Conservation (phyloP, 352 stramenopile species). For the Hyaloperonospora arabidopsidis region DNA sequence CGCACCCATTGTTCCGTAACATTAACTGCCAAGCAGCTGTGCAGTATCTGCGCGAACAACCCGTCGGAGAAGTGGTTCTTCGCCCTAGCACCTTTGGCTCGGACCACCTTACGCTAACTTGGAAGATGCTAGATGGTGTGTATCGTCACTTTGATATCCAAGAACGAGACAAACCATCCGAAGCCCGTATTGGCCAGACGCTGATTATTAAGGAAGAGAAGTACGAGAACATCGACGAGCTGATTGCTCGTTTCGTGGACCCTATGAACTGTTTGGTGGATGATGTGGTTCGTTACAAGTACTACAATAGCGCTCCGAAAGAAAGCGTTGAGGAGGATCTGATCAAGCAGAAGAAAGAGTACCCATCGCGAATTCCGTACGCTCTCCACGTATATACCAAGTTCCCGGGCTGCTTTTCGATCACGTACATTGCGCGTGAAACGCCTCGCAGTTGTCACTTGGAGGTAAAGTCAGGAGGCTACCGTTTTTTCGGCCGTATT, state of each 20-base stretch:
- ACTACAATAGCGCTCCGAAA: constrained; percentile 61
- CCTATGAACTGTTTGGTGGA: constrained; percentile 86
- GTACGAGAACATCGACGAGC: constrained; percentile 84
- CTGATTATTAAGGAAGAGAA: constrained; percentile 83
- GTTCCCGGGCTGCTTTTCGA: constrained; percentile 85
- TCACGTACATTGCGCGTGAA: constrained; percentile 80
- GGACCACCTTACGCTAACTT: constrained; percentile 82
- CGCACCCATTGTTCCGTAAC: constrained; percentile 80
- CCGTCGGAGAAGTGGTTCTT: constrained; percentile 79
- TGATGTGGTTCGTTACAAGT: constrained; percentile 83
- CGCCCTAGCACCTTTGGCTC: constrained; percentile 74
- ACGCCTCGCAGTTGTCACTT: constrained; percentile 82
- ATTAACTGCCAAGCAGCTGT: constrained; percentile 80
- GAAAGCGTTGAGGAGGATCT: constrained; percentile 80
- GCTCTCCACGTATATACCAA: constrained; percentile 79
- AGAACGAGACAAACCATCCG: constrained; percentile 82
- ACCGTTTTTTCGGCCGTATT: constrained; percentile 83
- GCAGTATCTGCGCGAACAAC: constrained; percentile 71
- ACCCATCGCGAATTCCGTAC: constrained; percentile 78
- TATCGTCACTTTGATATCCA: constrained; percentile 86
- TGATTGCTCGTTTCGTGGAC: constrained; percentile 83
- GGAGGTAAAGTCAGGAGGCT: constrained; percentile 79
- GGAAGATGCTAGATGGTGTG: constrained; percentile 83
- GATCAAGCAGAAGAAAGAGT: constrained; percentile 85
- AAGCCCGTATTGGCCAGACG: constrained; percentile 70